phyloP scores from a whole-genome alignment of 2,329 filamentous ascomycete species.

The Xylaria sp. region DNA sequence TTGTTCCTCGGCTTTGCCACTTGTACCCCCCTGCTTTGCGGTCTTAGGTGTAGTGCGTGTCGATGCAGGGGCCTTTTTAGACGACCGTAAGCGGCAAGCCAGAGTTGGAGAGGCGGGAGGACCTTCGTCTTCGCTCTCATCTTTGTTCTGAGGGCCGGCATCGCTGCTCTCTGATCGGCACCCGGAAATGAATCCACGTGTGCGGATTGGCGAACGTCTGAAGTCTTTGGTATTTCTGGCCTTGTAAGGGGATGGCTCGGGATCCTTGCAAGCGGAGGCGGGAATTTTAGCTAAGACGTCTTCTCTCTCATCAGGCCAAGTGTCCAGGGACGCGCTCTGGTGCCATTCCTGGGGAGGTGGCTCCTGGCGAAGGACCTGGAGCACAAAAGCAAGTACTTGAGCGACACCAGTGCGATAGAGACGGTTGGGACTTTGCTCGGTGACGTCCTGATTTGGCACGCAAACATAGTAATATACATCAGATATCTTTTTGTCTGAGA shows the following conservation, averaged over 20 bases:
- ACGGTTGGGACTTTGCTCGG: constrained; percentile 47
- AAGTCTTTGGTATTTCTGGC: constrained; percentile 46
- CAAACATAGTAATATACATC: constrained; percentile 49
- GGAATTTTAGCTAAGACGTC: constrained; percentile 34
- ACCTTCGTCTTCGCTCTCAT: constrained; percentile 23
- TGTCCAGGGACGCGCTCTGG: constrained; percentile 46
- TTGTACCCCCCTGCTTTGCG: background rate
- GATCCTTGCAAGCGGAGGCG: constrained; percentile 26
- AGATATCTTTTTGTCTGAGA: constrained; percentile 38
- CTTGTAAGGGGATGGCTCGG: constrained; percentile 24
- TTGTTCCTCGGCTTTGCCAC: constrained; percentile 6
- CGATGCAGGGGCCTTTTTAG: background rate
- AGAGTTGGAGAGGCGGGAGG: constrained; percentile 21
- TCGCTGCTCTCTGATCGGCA: constrained; percentile 31
- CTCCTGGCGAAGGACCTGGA: constrained; percentile 47
- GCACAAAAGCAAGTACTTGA: constrained; percentile 53
- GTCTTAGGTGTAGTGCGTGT: background rate
- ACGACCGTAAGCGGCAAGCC: constrained; percentile 7
- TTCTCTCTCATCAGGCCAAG: constrained; percentile 49
- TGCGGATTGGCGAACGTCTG: constrained; percentile 46
- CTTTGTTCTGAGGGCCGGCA: background rate
- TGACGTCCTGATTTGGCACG: constrained; percentile 45
- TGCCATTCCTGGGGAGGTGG: constrained; percentile 49
- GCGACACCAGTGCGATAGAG: constrained; percentile 52
- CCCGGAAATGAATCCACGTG: constrained; percentile 43